A percentile compares a stretch with the other conserved stretches of the same genome.
Conservation (phyloP, 495 filamentous ascomycete genomes). For the Pseudomonodictys pantanalensis region DNA sequence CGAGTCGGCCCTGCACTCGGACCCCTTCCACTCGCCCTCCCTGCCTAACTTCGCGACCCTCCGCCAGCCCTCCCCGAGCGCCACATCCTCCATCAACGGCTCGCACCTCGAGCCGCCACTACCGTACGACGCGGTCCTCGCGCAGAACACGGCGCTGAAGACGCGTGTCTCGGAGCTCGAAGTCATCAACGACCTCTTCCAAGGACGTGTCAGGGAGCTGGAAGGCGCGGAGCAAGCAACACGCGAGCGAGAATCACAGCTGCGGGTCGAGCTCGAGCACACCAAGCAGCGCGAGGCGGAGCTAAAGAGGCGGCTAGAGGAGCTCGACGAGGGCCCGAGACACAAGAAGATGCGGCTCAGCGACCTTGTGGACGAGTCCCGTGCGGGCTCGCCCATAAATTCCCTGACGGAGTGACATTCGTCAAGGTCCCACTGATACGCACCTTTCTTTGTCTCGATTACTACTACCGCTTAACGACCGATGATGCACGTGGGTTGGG, state of each 20-base stretch:
- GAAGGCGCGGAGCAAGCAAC: constrained; percentile 71
- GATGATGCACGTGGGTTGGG: background rate
- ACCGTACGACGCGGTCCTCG: constrained; percentile 74
- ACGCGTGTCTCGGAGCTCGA: constrained; percentile 92
- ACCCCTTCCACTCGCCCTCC: constrained; percentile 59
- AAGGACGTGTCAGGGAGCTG: constrained; percentile 80
- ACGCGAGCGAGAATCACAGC: constrained; percentile 53
- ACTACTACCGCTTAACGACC: background rate
- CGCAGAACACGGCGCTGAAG: constrained; percentile 75
- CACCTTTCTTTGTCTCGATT: background rate
- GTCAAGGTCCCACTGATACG: background rate
- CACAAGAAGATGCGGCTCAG: constrained; percentile 34
- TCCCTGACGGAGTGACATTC: constrained; percentile 13
- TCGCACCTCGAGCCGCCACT: constrained; percentile 71
- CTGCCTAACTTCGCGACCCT: constrained; percentile 52
- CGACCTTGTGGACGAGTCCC: constrained; percentile 31
- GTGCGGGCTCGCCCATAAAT: constrained; percentile 24
- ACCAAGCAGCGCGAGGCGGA: constrained; percentile 74
- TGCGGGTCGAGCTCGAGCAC: constrained; percentile 70
- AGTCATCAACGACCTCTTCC: constrained; percentile 91
- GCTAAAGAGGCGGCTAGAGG: constrained; percentile 75
- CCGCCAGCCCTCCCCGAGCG: constrained; percentile 65
- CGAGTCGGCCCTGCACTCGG: constrained; percentile 63
- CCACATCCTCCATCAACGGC: constrained; percentile 68
- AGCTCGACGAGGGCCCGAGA: constrained; percentile 63